Percentiles rank a stretch among this genome's conserved stretches.
Evolutionary conservation across 495 filamentous ascomycete species (phyloP).

Genomic region (Aspergillus cristatus): DNA sequence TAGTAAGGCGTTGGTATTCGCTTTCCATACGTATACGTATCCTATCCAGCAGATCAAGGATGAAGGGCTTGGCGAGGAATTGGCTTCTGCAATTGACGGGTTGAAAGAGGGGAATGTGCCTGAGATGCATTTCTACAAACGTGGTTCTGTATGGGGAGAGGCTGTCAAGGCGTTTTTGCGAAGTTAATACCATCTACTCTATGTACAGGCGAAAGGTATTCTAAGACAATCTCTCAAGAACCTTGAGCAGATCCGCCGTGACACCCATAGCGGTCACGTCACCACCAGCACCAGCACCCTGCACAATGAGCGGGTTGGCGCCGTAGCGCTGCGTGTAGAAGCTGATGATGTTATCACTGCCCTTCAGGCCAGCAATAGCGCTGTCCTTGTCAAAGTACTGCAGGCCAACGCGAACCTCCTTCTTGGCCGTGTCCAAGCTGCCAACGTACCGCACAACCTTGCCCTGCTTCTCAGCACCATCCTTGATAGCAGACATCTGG

Average conservation of each 20-base stretch:
- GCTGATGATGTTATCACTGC: constrained; percentile 96
- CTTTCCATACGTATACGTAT: constrained; percentile 74
- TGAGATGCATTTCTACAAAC: constrained; percentile 60
- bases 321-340: constrained; percentile 96
- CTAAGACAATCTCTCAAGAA: constrained; percentile 50
- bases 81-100: constrained; percentile 67
- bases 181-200: constrained; percentile 8
- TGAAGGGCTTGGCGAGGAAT: constrained; percentile 54
- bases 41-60: constrained; percentile 56
- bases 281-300: constrained; percentile 88
- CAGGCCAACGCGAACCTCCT: constrained; percentile 77
- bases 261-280: constrained; percentile 98
- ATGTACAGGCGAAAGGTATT: no score
- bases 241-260: constrained; percentile 79
- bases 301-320: constrained; percentile 78
- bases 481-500: constrained; percentile 75
- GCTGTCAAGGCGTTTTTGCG: constrained; percentile 51
- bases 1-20: constrained; percentile 61
- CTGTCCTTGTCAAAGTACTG: constrained; percentile 76
- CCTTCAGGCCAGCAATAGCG: constrained; percentile 86
- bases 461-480: constrained; percentile 65
- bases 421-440: constrained; percentile 70
- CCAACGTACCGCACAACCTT: constrained; percentile 94
- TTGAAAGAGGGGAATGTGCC: constrained; percentile 59
- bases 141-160: constrained; percentile 56